Evolutionary conservation across 805 yeast genomes (phyloP).

Genomic region (Sugiyamaella marilandica): DNA sequence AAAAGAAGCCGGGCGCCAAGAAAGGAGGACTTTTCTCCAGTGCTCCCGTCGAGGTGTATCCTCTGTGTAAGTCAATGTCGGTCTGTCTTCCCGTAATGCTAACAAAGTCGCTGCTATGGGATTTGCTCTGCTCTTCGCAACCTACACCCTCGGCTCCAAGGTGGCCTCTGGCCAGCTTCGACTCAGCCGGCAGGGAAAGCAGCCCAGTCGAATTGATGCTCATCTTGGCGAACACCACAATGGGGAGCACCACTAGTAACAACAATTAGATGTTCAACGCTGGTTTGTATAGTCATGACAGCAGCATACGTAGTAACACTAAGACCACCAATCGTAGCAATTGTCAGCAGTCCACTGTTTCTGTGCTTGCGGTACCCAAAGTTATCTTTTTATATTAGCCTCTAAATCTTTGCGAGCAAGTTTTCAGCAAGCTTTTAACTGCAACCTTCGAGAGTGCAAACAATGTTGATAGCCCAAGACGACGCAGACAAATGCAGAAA

Average conservation of each 20-base stretch:
- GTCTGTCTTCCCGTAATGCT: background rate
- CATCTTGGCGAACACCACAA: slow-evolving; percentile 12
- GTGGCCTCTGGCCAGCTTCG: slow-evolving; percentile 24
- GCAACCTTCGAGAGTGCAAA: too few relatives aligned
- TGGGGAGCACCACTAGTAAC: background rate
- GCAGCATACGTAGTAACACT: too few relatives aligned
- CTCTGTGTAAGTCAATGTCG: slow-evolving; percentile 25
- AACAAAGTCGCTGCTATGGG: slow-evolving; percentile 26
- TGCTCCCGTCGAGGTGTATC: slow-evolving; percentile 30
- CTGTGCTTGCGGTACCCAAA: too few relatives aligned
- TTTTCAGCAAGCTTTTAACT: too few relatives aligned
- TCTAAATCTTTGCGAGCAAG: too few relatives aligned
- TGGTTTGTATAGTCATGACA: too few relatives aligned
- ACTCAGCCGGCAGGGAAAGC: slow-evolving; percentile 23
- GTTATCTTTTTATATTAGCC: too few relatives aligned
- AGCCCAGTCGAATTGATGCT: slow-evolving; percentile 13
- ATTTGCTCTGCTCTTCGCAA: slow-evolving; percentile 23
- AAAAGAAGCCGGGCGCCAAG: slow-evolving; percentile 11
- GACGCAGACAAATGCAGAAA: too few relatives aligned
- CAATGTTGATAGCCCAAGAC: too few relatives aligned
- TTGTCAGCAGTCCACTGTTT: too few relatives aligned
- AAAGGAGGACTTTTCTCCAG: slow-evolving; percentile 8
- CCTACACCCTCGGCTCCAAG: slow-evolving; percentile 21
- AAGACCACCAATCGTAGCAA: too few relatives aligned
- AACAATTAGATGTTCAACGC: too few relatives aligned